Evolutionary conservation across 1,139 yeast genomes (phyloP).

Genomic region (Yamadazyma sp.): DNA sequence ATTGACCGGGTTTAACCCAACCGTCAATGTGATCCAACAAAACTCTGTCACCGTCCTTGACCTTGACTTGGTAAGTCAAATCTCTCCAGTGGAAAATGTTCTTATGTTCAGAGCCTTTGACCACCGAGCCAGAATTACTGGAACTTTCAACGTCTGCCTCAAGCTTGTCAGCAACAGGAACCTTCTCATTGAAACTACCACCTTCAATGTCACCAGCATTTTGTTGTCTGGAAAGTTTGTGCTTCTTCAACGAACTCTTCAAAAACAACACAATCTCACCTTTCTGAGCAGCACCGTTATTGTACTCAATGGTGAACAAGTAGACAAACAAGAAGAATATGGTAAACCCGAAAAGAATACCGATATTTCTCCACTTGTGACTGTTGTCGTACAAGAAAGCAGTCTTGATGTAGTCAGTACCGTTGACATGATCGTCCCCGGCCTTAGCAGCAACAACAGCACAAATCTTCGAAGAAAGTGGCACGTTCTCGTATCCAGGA

Average conservation of each 20-base stretch:
- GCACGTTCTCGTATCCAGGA: slow-evolving; percentile 42
- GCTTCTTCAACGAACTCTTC: slow-evolving; percentile 5
- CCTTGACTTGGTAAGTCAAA: slow-evolving; percentile 70
- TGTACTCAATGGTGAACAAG: slow-evolving; percentile 2
- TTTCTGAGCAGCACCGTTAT: slow-evolving; percentile 6
- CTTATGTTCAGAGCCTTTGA: slow-evolving; percentile 16
- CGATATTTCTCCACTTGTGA: slow-evolving; percentile 70
- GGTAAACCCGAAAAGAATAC: slow-evolving; percentile 51
- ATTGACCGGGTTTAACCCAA: slow-evolving; percentile 68
- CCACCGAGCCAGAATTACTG: not conserved
- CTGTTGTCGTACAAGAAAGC: slow-evolving; percentile 39
- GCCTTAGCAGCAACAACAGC: slow-evolving; percentile 48
- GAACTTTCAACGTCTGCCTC: slow-evolving; percentile 3
- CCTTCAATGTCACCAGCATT: slow-evolving; percentile 18
- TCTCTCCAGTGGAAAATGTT: slow-evolving; percentile 49
- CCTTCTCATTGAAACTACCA: slow-evolving; percentile 2
- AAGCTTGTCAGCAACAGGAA: slow-evolving; percentile 3
- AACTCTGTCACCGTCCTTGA: slow-evolving; percentile 62
- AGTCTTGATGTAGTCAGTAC: slow-evolving; percentile 47
- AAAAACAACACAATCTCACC: slow-evolving; percentile 7
- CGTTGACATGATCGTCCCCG: slow-evolving; percentile 45
- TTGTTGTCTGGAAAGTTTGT: slow-evolving; percentile 13
- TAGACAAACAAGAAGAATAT: slow-evolving; percentile 23
- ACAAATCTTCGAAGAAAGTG: slow-evolving; percentile 46
- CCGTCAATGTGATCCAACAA: slow-evolving; percentile 74